These are phyloP conservation scores for Brassica incana DNA, from an alignment of 345 rosid genomes.

Conservation along the genomic window DNA sequence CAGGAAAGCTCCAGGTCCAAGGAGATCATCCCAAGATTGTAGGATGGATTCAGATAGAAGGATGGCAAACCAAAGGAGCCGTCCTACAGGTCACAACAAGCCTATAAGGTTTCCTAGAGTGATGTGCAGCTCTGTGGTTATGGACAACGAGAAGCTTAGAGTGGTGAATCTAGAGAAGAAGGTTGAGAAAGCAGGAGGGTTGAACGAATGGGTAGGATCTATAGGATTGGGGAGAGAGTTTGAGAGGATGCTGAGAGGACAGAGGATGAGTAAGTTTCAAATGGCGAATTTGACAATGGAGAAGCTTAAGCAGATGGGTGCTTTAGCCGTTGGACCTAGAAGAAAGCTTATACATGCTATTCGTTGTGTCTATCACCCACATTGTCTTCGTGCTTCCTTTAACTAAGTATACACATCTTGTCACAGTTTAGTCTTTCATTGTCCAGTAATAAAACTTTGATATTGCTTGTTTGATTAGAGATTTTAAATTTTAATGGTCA, in stretches of 20 bases:
- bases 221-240: conserved; percentile 73
- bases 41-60: conserved; percentile 14
- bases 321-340: conserved; percentile 85
- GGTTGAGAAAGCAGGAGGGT: conserved; percentile 74
- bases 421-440: not conserved
- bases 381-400: conserved; percentile 43
- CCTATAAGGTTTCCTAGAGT: conserved; percentile 41
- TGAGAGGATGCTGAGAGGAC: conserved; percentile 63
- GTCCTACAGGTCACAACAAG: not conserved
- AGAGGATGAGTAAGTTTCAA: conserved; percentile 63
- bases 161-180: conserved; percentile 71
- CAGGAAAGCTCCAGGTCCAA: conserved; percentile 33
- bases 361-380: conserved; percentile 74
- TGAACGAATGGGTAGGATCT: conserved; percentile 72
- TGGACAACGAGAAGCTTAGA: conserved; percentile 59
- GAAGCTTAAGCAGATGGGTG: conserved; percentile 98
- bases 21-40: conserved; percentile 6
- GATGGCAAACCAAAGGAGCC: conserved; percentile 8
- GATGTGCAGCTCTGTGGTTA: conserved; percentile 40
- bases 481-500: not conserved
- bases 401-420: not conserved
- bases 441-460: not conserved
- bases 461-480: not conserved
- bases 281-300: conserved; percentile 82
- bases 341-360: conserved; percentile 94